phyloP scores from a whole-genome alignment of 129 eudicot species.

The Flaveria brownii region DNA sequence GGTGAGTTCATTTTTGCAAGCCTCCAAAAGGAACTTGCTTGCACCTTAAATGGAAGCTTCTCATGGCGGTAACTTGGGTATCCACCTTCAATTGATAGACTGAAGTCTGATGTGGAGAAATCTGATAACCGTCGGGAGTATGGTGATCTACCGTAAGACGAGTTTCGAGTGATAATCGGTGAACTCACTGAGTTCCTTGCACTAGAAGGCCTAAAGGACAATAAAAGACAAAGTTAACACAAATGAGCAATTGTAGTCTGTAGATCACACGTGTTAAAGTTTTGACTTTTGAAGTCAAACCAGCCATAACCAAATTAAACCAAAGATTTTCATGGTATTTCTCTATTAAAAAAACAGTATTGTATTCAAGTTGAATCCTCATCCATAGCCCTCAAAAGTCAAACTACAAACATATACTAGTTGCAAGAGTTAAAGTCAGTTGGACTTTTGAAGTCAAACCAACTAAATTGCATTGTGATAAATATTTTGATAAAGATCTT shows the following conservation, averaged over 20 bases:
- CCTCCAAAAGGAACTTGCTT: constrained; percentile 83
- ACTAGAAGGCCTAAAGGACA: constrained; percentile 82
- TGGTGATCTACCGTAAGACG: constrained; percentile 94
- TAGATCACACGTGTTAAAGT: background rate
- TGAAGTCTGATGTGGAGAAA: constrained; percentile 87
- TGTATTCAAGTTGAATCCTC: background rate
- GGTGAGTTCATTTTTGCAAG: constrained; percentile 93
- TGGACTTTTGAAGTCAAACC: constrained; percentile 28
- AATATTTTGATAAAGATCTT: constrained; percentile 10
- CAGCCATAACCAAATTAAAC: background rate
- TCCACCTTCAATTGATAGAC: constrained; percentile 67
- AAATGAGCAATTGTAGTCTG: constrained; percentile 18
- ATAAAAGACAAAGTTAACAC: constrained; percentile 4
- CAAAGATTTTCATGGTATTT: background rate
- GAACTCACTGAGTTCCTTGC: constrained; percentile 97
- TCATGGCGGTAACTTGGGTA: constrained; percentile 74
- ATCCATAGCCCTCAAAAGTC: constrained; percentile 12
- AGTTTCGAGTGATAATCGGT: constrained; percentile 84
- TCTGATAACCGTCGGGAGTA: constrained; percentile 88
- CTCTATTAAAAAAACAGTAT: background rate
- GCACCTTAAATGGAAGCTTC: constrained; percentile 75
- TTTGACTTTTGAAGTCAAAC: constrained; percentile 21
- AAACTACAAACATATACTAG: constrained; percentile 4
- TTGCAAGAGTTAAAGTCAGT: constrained; percentile 9
- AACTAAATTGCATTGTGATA: background rate